A percentile compares a stretch with the other conserved stretches of the same genome.
These are phyloP conservation scores for Ramalina peruviana DNA, from an alignment of 495 filamentous ascomycete species.

Conservation along the genomic window DNA sequence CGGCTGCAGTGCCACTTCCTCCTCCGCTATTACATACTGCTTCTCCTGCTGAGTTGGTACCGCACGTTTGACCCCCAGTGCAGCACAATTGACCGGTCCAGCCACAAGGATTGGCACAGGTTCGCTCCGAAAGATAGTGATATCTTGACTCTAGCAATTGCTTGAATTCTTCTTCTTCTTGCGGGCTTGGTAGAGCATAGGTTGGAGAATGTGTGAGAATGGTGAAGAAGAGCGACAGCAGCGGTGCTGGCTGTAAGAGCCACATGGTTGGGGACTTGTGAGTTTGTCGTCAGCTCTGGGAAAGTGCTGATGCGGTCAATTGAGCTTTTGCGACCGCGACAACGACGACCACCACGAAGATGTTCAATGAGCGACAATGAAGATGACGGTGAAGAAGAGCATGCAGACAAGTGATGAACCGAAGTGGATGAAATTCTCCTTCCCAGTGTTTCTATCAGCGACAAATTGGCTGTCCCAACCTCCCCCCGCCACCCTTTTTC, in stretches of 20 bases:
- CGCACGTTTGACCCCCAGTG: slow-evolving; percentile 41
- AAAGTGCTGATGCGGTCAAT: not conserved
- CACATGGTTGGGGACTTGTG: slow-evolving; percentile 14
- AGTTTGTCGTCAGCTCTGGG: not conserved
- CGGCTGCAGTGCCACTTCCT: slow-evolving; percentile 16
- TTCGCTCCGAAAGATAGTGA: slow-evolving; percentile 31
- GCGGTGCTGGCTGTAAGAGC: slow-evolving; percentile 13
- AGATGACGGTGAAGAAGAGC: not conserved
- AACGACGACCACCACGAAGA: not conserved
- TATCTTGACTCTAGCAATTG: slow-evolving; percentile 17
- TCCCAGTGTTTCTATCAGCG: slow-evolving; percentile 6
- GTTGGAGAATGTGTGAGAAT: slow-evolving; percentile 25
- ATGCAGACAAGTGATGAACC: not conserved
- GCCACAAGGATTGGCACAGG: slow-evolving; percentile 56
- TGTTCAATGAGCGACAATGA: slow-evolving; percentile 3
- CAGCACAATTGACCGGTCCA: slow-evolving; percentile 57
- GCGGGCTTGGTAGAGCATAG: slow-evolving; percentile 12
- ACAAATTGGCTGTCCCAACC: slow-evolving; percentile 7
- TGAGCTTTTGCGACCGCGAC: not conserved
- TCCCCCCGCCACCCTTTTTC: slow-evolving; percentile 5
- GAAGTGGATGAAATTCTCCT: not conserved
- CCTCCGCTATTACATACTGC: slow-evolving; percentile 37
- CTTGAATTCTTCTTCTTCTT: slow-evolving; percentile 5
- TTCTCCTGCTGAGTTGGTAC: slow-evolving; percentile 40
- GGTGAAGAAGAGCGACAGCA: slow-evolving; percentile 18